Base-by-base conservation (phyloP, 164 flowering plant genomes). In the Vitis vinifera region DNA sequence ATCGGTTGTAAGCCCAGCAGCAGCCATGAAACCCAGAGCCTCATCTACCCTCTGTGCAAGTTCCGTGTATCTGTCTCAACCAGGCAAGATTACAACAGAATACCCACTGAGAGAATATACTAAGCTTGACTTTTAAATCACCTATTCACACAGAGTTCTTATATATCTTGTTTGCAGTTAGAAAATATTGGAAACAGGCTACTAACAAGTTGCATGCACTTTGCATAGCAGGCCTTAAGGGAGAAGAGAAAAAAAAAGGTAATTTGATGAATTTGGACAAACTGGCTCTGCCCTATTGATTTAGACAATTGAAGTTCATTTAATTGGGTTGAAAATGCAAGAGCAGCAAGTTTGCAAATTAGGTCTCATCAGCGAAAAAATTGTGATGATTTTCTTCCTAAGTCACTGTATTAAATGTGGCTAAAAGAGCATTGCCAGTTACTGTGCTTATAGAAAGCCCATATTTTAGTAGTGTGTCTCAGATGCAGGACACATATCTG, bases 1-100 rank as follows among this genome's bases (percentile, higher is more conserved):
- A 10, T 76, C 81, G 49, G 62, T 31, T 44, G 85, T 79, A 23
- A 80, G 75, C 29, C 88, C 84, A 64, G 84, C 84, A 9, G 86
- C 88, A 58, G 73, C 70, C 88, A 84, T 84, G 73, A 85, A 85
- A 8, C 84, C 88, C 47, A 85, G 67, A 57, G 88, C 82, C 76
- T 85, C 88, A 79, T 85, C 86, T n/a, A 85, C 86, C 63, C 88
- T 73, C 59, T 83, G 83, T 47, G 84, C 86, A 79, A 85, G 86
- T 65, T 85, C 88, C 70, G 59, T 72, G 68, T 77, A 85, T 74
- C 85, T 85, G 68, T 55, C 58, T 37, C 55, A 66, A 48, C 27
- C 10, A 37, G 12, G 15, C 5, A 37, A 51, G 47, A 23, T 23
- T 9, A 49, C 49, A 47, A n/a, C n/a, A 10, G 3, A 8, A 10